Base-by-base conservation (phyloP, 108 stramenopile species). In the Skeletonema marinoi region DNA sequence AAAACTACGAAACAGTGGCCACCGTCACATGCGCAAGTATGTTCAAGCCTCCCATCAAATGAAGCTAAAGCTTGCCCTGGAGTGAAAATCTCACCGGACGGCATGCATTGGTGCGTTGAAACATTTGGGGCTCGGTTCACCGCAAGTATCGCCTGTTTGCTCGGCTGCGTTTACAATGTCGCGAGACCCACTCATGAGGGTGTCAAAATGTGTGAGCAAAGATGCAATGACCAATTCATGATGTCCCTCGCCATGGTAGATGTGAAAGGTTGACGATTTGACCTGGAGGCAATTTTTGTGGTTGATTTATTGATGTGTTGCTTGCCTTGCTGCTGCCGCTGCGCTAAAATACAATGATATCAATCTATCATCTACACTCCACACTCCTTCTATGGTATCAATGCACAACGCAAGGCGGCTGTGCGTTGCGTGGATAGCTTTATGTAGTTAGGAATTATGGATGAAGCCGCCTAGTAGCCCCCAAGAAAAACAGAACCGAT, bases 41-140 rank as follows among this genome's bases (percentile, higher is more conserved):
- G 84, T 39, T 68, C 75, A 11, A 32, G 62, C 10, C 6, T 10
- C 17, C 31, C 63, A 17, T 35, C 19, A 29, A 19, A 13, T 19
- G 25, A 64, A 6, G 21, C n/a, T 46, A 33, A 60, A 38, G 63
- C 71, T 25, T 80, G 73, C 11, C 33, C 17, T 16, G 33, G 61
- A 58, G 78, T 79, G 36, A 32, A 46, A 10, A 42, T 84, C 21
- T 60, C 59, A 6, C 11, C 41, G 1, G 83, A 84, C 70, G 83
- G 78, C 5, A 84, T 80, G 83, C 83, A 84, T 32, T 80, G 73
- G 73, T 84, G 83, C 46, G 36, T 68, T n/a, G 74, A 75, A 51
- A 80, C 78, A n/a, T 42, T 84, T 14, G 78, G 74, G 3, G 83
- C 77, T 36, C 56, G 83, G 11, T 29, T 68, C 21, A 36, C 48